Evolutionary conservation across 441 rosid species (phyloP), one percentile per base, ranked within the genome.

Genomic region (Biscutella laevigata): DNA sequence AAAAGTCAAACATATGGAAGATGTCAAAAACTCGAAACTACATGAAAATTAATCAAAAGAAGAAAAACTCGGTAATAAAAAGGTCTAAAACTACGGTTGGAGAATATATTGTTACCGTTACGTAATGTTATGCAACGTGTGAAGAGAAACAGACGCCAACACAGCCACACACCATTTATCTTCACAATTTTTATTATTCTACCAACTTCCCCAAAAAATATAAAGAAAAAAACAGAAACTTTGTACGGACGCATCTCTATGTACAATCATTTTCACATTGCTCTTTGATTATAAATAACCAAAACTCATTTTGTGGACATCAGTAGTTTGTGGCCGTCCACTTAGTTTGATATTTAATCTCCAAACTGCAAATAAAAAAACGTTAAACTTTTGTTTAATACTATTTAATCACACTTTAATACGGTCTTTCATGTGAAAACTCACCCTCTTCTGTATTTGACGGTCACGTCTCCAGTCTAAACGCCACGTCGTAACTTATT

Each of bases 381-480:
- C n/a, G n/a, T n/a, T n/a, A n/a, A n/a, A n/a, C n/a, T n/a, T n/a
- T n/a, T n/a, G n/a, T n/a, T n/a, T n/a, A n/a, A n/a, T n/a, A n/a
- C n/a, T n/a, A n/a, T n/a, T n/a, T n/a, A n/a, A n/a, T n/a, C n/a
- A n/a, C n/a, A n/a, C n/a, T n/a, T n/a, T n/a, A 62, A 46, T 29
- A 16, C 14, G 36, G 42, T 48, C 45, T 26, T 0, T 56, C 52
- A 38, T 34, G 58, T 57, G 63, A 26, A 65, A 66, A 66, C 61
- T 44, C 57, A 38, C 35, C 53, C 9, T 34, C 6, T n/a, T 70
- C 71, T 57, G 78, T 68, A 71, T 21, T 21, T 27, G 52, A 70
- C 30, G 71, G 64, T 66, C 50, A 75, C 79, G 77, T 57, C 41
- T 46, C 75, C 72, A 61, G 80, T 72, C 52, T 1, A 6, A 16